Base-by-base conservation (phyloP, 768 basidiomycete species). In the Termitomyces sp. region DNA sequence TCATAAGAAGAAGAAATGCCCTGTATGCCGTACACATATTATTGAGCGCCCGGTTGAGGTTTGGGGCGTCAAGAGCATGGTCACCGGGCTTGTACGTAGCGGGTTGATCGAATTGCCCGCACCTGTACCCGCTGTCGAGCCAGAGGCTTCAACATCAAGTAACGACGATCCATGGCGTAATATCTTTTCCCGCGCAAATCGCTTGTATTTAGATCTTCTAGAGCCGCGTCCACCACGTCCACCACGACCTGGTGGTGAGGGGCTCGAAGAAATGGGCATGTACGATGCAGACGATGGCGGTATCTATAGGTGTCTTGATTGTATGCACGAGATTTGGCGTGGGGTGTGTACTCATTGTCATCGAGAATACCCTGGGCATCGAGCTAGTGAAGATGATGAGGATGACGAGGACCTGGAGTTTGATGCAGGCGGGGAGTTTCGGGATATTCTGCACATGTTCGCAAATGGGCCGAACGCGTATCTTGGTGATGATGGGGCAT, bases 311-410 rank as follows among this genome's bases (percentile, higher is more conserved):
- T 94, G 92, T 69, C 67, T 85, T 16, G 86, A 87, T 46, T 93
- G 91, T 64, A 81, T 86, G 79, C 85, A 92, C 67, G 92, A 94
- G 73, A 89, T 94, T 62, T 85, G 81, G 82, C 84, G 79, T 62
- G 89, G 88, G 1, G 69, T 79, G 22, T 94, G 92, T 68, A 79
- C 84, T 4, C 67, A 68, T 12, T 93, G 92, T 65, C 77, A 81
- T 33, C 80, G 89, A 38, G 71, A 70, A 20, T 91, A 91, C 66
- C 76, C 75, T 3, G 88, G 84, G 1, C 88, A 89, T 52, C 71
- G 67, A 13, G 68, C 68, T 6, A 75, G 68, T 7, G 70, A 77
- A 22, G 76, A 75, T 33, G 79, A 77, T 22, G 78, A 79, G 18
- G 76, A 78, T 33, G 72, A 63, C 5, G 73, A 72, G n/a, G 73